Conservation (phyloP, 2,329 filamentous ascomycete genomes). For the Acephala macrosclerotiorum region DNA sequence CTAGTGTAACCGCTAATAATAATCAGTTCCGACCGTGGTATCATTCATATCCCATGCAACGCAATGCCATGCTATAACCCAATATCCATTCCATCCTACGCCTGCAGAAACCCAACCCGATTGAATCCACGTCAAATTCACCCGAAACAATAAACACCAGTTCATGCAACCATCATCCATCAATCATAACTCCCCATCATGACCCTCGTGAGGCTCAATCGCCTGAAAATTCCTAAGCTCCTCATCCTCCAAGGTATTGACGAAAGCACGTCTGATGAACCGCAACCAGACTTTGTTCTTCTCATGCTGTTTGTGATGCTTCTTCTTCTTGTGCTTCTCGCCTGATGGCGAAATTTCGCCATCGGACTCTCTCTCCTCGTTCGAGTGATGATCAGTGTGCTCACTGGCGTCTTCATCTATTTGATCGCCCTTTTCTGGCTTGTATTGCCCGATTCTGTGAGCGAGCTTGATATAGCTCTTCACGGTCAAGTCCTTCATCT, state of each 20-base stretch:
- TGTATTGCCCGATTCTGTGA: slow-evolving; percentile 72
- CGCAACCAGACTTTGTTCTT: slow-evolving; percentile 78
- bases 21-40: neutral
- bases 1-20: neutral
- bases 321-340: slow-evolving; percentile 54
- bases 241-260: slow-evolving; percentile 71
- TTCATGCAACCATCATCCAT: neutral
- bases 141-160: neutral
- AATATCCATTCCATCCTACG: neutral
- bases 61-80: slow-evolving; percentile 1
- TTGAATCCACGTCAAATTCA: neutral
- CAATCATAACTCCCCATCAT: neutral
- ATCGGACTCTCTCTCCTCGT: slow-evolving; percentile 36
- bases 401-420: slow-evolving; percentile 33
- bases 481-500: slow-evolving; percentile 84
- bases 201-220: neutral
- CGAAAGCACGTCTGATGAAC: slow-evolving; percentile 82
- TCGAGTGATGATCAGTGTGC: slow-evolving; percentile 36
- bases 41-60: slow-evolving; percentile 3
- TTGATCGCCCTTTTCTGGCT: slow-evolving; percentile 44
- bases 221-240: slow-evolving; percentile 57
- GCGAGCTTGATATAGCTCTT: slow-evolving; percentile 82
- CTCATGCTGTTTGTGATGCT: slow-evolving; percentile 59
- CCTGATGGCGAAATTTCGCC: slow-evolving; percentile 42
- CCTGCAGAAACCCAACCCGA: neutral